These are phyloP conservation scores for Coemansia sp. DNA, from an alignment of 192 early-diverging fungal species.

Conservation along the genomic window DNA sequence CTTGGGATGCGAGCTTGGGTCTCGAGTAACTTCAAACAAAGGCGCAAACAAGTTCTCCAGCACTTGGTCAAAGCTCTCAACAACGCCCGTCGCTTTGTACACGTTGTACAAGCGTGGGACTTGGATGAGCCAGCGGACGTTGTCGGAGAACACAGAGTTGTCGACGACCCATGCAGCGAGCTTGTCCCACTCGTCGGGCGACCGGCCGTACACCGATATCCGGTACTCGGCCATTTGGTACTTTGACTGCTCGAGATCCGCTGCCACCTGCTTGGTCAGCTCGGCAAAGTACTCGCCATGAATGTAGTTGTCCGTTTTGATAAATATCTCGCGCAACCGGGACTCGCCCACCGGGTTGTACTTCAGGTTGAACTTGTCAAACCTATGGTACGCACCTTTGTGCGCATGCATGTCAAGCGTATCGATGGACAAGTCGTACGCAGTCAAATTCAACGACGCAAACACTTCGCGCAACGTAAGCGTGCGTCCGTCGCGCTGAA, in stretches of 20 bases:
- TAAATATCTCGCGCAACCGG: slow-evolving; percentile 90
- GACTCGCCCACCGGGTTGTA: slow-evolving; percentile 96
- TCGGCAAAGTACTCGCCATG: slow-evolving; percentile 87
- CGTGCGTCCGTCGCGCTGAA: slow-evolving; percentile 79
- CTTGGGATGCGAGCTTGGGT: slow-evolving; percentile 84
- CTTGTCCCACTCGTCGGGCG: slow-evolving; percentile 87
- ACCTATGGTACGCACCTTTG: slow-evolving; percentile 93
- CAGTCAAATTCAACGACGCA: slow-evolving; percentile 82
- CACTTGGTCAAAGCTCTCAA: slow-evolving; percentile 75
- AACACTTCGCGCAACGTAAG: slow-evolving; percentile 85
- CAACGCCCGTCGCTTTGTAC: slow-evolving; percentile 66
- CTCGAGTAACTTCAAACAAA: slow-evolving; percentile 85
- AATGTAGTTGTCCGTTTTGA: slow-evolving; percentile 93
- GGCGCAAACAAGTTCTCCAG: slow-evolving; percentile 84
- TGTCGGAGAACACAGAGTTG: slow-evolving; percentile 85
- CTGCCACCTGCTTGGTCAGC: slow-evolving; percentile 87
- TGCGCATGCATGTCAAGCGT: slow-evolving; percentile 97
- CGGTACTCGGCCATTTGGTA: slow-evolving; percentile 96
- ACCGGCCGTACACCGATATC: slow-evolving; percentile 89
- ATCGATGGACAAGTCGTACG: slow-evolving; percentile 92
- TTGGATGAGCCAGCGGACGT: slow-evolving; percentile 96
- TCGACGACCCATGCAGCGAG: slow-evolving; percentile 89
- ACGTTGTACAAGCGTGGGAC: slow-evolving; percentile 88
- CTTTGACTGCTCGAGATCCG: slow-evolving; percentile 88
- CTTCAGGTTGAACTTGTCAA: slow-evolving; percentile 97